Evolutionary conservation across 164 flowering plant genomes (phyloP), one percentile per base, ranked within the genome.

Genomic region (Sextonia rubra): DNA sequence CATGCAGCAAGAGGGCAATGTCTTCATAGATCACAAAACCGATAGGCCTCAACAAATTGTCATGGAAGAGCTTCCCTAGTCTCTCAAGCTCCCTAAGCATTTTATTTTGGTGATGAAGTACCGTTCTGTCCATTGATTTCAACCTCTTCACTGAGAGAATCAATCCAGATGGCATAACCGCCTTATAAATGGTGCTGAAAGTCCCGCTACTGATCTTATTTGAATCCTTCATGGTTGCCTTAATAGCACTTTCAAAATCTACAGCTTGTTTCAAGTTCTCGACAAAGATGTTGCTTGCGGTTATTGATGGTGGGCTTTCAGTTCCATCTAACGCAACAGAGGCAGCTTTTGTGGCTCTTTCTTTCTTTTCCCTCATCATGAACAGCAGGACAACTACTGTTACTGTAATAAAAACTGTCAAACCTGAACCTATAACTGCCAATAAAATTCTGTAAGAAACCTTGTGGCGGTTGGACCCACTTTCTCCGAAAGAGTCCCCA

Each of bases 161-260:
- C 77, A 93, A 63, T 67, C 99, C 99, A 22, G 98, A 95, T 68
- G 98, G 99, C 99, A 93, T 93, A 44, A 90, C 90, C 30, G 98
- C 98, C 79, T 87, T 90, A 70, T 89, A 95, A 69, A 91, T 81
- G 8, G 88, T 75, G 80, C 99, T 95, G 83, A 95, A 95, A 48
- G 98, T 95, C 60, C 99, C 97, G 25, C 71, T 75, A 69, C 73
- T 82, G 75, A 90, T 81, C 78, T 87, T 93, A 77, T 91, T 95
- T 47, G 97, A 85, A 49, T 93, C 97, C 78, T 93, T 93, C 70
- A 89, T 67, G 64, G 92, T 89, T n/a, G 97, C 90, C 75, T 86
- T 88, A 12, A 91, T 94, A 2, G 83, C 91, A 32, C 91, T 90
- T 61, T 93, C 98, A 69, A 93, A 89, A 80, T 95, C 99, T 44